phyloP scores from a whole-genome alignment of 352 stramenopile species.

The Blastocystis sp. region DNA sequence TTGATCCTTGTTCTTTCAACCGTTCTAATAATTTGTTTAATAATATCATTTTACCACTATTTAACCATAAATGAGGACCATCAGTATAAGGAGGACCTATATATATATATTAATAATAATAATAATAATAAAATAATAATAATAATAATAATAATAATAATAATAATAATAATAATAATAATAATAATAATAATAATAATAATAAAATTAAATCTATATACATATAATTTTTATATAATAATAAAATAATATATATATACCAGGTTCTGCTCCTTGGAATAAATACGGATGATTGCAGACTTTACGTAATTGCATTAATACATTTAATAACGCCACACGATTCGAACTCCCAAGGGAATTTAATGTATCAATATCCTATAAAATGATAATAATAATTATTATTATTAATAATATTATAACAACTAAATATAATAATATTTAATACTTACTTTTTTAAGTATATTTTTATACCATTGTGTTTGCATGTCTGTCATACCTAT shows the following conservation, averaged over 20 bases:
- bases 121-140: too few relatives aligned
- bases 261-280: constrained; percentile 87
- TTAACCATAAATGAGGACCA: constrained; percentile 87
- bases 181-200: too few relatives aligned
- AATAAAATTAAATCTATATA: too few relatives aligned
- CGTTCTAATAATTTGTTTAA: constrained; percentile 72
- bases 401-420: constrained; percentile 60
- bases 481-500: constrained; percentile 89
- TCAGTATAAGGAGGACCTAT: constrained; percentile 76
- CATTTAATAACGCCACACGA: constrained; percentile 55
- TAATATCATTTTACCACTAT: constrained; percentile 86
- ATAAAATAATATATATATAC: neutral
- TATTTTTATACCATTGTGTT: constrained; percentile 88
- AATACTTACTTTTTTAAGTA: constrained; percentile 68
- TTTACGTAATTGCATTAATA: constrained; percentile 83
- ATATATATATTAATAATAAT: too few relatives aligned
- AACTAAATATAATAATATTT: neutral
- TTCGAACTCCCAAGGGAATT: constrained; percentile 44
- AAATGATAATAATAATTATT: constrained; percentile 39
- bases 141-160: too few relatives aligned
- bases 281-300: constrained; percentile 98
- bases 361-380: constrained; percentile 41
- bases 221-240: too few relatives aligned
- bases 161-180: too few relatives aligned
- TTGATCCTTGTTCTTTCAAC: constrained; percentile 61